Evolutionary conservation across 192 early-diverging fungal genomes (phyloP), one percentile per base, ranked within the genome.

Genomic region (Podila clonocystis): DNA sequence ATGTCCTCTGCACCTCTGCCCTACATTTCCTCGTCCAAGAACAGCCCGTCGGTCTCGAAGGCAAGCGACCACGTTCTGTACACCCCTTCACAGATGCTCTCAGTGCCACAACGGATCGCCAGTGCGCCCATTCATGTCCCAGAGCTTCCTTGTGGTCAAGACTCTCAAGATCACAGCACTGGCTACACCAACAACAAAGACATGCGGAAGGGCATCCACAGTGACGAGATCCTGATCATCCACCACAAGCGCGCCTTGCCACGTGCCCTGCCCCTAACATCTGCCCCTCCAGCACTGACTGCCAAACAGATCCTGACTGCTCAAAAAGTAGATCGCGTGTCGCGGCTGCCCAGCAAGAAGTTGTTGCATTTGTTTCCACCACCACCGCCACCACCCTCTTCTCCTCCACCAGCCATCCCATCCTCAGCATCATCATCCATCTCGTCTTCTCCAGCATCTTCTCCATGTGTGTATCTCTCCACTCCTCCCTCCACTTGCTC

Each of bases 321-420:
- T 9, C 52, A 55, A 22, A 55, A 55, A 26, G n/a, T 55, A n/a
- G 52, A 55, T 7, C 52, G 52, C 52, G 52, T 55, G 8, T 55
- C 52, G 24, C 52, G 52, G 6, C 52, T 55, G 52, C 52, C 52
- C 52, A 55, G 9, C 52, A 55, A 59, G 22, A 65, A 61, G 20
- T 13, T 52, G n/a, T 15, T 55, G 55, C 58, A 68, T 5, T 48
- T 70, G 29, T 67, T 67, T 9, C 67, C 67, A 24, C 75, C 75
- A 22, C 75, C 75, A 20, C 75, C 75, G 0, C 75, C 75, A 2
- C 75, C 75, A 52, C 75, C 75, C 8, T 61, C 63, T 29, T 29
- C 70, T 9, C 75, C 75, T 30, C 75, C 75, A 26, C 75, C 75
- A 48, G 75, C 68, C 5, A 77, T 77, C n/a, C 75, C 75, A 24